Percentiles rank a stretch among this genome's conserved stretches.
These are phyloP conservation scores for Dujonia santamariae DNA, from an alignment of 1,139 yeast genomes.

Conservation along the genomic window DNA sequence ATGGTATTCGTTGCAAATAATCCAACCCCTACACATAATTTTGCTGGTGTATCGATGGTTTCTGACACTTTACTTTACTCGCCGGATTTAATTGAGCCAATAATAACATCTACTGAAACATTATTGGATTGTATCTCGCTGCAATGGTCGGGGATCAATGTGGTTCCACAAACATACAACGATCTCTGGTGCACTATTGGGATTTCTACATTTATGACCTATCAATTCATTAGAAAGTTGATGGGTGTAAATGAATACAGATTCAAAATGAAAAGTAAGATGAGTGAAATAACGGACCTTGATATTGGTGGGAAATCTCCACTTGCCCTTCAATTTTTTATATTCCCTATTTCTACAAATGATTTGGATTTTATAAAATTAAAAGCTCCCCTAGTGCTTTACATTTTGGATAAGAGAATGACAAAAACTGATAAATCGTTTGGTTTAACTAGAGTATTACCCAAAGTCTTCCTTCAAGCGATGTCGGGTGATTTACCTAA, in stretches of 20 bases:
- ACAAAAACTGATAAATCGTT: slow-evolving; percentile 93
- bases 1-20: slow-evolving; percentile 70
- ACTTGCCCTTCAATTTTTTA: slow-evolving; percentile 61
- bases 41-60: slow-evolving; percentile 76
- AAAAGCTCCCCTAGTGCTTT: slow-evolving; percentile 84
- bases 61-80: slow-evolving; percentile 71
- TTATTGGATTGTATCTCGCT: slow-evolving; percentile 71
- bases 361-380: slow-evolving; percentile 65
- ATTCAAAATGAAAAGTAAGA: slow-evolving; percentile 60
- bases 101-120: slow-evolving; percentile 65
- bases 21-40: slow-evolving; percentile 49
- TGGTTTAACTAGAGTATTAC: slow-evolving; percentile 87
- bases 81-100: slow-evolving; percentile 74
- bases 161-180: slow-evolving; percentile 74
- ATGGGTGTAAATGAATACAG: slow-evolving; percentile 86
- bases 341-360: slow-evolving; percentile 62
- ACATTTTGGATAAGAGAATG: slow-evolving; percentile 86
- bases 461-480: slow-evolving; percentile 87
- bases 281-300: slow-evolving; percentile 63
- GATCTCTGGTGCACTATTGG: slow-evolving; percentile 95
- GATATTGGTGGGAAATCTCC: slow-evolving; percentile 70
- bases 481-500: slow-evolving; percentile 91
- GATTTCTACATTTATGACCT: slow-evolving; percentile 79
- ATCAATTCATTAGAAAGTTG: slow-evolving; percentile 61
- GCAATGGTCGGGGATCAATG: slow-evolving; percentile 94